A percentile compares a stretch with the other conserved stretches of the same genome.
phyloP scores from a whole-genome alignment of 495 filamentous ascomycete genomes.

The Penicillium cosmopolitanum region DNA sequence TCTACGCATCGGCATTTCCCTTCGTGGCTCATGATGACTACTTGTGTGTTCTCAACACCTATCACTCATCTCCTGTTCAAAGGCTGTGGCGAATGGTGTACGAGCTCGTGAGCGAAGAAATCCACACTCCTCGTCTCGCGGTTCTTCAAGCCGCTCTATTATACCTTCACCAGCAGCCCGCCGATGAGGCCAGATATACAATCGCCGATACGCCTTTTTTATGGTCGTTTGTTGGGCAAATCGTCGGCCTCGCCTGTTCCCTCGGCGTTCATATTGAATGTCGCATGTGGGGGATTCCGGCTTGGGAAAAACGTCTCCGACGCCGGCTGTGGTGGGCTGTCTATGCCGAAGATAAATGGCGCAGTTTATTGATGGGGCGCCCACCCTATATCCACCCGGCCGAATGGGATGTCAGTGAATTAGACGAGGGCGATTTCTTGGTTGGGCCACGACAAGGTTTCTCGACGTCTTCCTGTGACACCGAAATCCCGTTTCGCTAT shows the following conservation, averaged over 20 bases:
- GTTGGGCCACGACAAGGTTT: conserved; percentile 28
- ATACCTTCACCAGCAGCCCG: conserved; percentile 35
- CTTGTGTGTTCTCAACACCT: conserved; percentile 35
- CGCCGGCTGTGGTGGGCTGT: conserved; percentile 89
- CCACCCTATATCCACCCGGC: conserved; percentile 77
- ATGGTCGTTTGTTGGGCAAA: conserved; percentile 42
- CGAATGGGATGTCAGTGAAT: conserved; percentile 79
- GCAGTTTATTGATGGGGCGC: conserved; percentile 80
- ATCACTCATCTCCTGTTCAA: conserved; percentile 31
- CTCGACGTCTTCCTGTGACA: conserved; percentile 26
- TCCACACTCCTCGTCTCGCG: conserved; percentile 38
- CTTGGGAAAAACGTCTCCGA: conserved; percentile 81
- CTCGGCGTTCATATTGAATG: conserved; percentile 88
- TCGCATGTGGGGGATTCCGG: conserved; percentile 82
- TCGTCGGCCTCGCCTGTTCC: conserved; percentile 36
- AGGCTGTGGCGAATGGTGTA: conserved; percentile 39
- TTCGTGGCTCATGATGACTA: conserved; percentile 39
- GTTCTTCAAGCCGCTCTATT: conserved; percentile 40
- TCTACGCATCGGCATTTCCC: conserved; percentile 41
- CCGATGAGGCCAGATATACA: conserved; percentile 22
- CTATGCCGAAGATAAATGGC: conserved; percentile 95
- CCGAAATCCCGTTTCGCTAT: conserved; percentile 32
- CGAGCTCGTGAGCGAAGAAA: conserved; percentile 38
- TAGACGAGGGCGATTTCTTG: conserved; percentile 69
- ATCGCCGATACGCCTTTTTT: conserved; percentile 37